phyloP scores from a whole-genome alignment of 129 eudicot genomes.

The Flaveria bidentis region DNA sequence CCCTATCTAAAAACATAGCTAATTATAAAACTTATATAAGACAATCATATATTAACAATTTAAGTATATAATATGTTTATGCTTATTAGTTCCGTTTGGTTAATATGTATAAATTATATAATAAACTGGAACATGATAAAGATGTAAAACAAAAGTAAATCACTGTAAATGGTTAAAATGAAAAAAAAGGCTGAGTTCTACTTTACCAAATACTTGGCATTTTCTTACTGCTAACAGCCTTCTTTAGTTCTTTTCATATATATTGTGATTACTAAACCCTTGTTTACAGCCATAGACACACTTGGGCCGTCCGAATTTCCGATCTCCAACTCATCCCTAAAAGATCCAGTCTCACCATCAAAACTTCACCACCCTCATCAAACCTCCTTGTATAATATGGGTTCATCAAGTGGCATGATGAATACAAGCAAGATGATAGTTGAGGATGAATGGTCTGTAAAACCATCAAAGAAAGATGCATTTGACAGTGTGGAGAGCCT shows the following conservation, averaged over 20 bases:
- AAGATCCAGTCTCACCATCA: slow-evolving; percentile 29
- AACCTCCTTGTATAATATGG: slow-evolving; percentile 10
- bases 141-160: not conserved
- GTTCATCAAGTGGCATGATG: slow-evolving; percentile 25
- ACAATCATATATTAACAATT: not conserved
- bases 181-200: not conserved
- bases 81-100: not conserved
- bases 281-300: slow-evolving; percentile 32
- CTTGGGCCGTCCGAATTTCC: slow-evolving; percentile 48
- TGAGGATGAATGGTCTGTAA: slow-evolving; percentile 73
- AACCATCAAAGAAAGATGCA: slow-evolving; percentile 47
- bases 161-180: not conserved
- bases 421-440: slow-evolving; percentile 33
- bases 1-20: not conserved
- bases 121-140: not conserved
- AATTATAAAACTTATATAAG: not conserved
- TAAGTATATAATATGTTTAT: not conserved
- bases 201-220: not conserved
- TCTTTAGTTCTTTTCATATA: not conserved
- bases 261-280: not conserved
- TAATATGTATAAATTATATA: not conserved
- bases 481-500: slow-evolving; percentile 73
- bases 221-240: slow-evolving; percentile 3
- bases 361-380: slow-evolving; percentile 39
- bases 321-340: slow-evolving; percentile 40